Conservation (phyloP, 305 asterid species). For the Fraxinus dipetala region DNA sequence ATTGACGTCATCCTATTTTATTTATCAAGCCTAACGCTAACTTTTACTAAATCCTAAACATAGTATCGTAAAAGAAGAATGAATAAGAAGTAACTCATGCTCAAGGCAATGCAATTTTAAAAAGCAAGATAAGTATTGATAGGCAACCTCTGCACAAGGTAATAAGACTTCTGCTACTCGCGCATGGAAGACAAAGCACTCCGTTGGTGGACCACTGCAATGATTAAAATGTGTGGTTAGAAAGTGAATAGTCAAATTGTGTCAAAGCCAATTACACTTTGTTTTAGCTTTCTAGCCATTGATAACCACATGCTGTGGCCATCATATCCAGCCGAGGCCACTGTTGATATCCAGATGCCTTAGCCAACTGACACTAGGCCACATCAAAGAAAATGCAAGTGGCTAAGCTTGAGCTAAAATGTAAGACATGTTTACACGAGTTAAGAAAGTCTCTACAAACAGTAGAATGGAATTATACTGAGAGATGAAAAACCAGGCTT, state of each 20-base stretch:
- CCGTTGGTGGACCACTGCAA: constrained; percentile 94
- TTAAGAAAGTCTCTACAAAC: background rate
- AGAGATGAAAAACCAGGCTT: background rate
- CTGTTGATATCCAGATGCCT: background rate
- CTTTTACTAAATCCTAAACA: background rate
- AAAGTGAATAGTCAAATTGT: constrained; percentile 18
- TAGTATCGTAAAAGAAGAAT: background rate
- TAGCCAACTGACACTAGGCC: constrained; percentile 7
- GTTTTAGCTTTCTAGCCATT: constrained; percentile 9
- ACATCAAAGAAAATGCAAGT: constrained; percentile 10
- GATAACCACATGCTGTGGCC: background rate
- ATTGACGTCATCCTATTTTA: background rate
- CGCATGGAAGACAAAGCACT: constrained; percentile 83
- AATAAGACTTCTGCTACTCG: constrained; percentile 73
- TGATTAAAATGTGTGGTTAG: constrained; percentile 19
- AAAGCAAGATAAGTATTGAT: constrained; percentile 10
- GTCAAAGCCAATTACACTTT: background rate
- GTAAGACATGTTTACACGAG: background rate
- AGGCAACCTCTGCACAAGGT: constrained; percentile 57
- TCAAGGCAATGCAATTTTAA: constrained; percentile 5
- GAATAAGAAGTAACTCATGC: constrained; percentile 6
- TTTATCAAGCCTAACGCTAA: background rate
- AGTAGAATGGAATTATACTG: background rate
- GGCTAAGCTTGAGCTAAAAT: background rate
- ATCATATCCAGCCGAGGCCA: background rate